Conservation (phyloP, 129 eudicot species). For the Chrysanthemum seticuspe region DNA sequence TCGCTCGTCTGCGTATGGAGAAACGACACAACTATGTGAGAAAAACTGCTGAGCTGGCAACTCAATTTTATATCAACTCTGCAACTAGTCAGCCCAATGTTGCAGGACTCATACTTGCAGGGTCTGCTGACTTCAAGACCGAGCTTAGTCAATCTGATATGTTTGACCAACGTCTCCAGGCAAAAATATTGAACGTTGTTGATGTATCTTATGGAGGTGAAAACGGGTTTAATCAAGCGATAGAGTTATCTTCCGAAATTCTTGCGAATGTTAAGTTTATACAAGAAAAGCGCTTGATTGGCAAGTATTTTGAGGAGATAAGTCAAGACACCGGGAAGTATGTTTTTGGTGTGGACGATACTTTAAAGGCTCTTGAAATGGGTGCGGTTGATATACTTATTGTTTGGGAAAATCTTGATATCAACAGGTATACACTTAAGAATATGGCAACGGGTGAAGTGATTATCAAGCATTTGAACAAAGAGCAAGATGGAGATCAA, state of each 20-base stretch:
- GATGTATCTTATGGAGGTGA: conserved; percentile 48
- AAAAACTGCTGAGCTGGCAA: conserved; percentile 43
- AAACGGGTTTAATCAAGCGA: conserved; percentile 44
- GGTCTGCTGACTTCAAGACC: conserved; percentile 41
- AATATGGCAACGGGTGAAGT: conserved; percentile 33
- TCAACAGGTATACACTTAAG: conserved; percentile 33
- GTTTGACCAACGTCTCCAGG: conserved; percentile 42
- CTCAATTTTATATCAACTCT: conserved; percentile 36
- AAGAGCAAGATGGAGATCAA: conserved; percentile 37
- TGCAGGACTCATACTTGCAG: conserved; percentile 40
- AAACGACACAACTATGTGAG: conserved; percentile 40
- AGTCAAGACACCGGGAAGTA: conserved; percentile 45
- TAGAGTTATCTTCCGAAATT: conserved; percentile 38
- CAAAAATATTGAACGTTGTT: conserved; percentile 37
- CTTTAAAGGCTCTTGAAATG: conserved; percentile 39
- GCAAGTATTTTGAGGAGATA: conserved; percentile 43
- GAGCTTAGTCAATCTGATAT: conserved; percentile 46
- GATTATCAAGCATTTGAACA: conserved; percentile 32
- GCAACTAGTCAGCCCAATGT: conserved; percentile 45
- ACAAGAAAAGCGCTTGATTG: conserved; percentile 42
- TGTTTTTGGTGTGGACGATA: conserved; percentile 41
- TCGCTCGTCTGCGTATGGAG: conserved; percentile 44
- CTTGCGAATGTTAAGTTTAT: conserved; percentile 40
- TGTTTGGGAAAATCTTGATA: conserved; percentile 44
- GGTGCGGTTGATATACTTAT: conserved; percentile 43